A percentile compares a stretch with the other conserved stretches of the same genome.
These are phyloP conservation scores for Boletus smithii DNA, from an alignment of 1,284 basidiomycete genomes.

Conservation along the genomic window DNA sequence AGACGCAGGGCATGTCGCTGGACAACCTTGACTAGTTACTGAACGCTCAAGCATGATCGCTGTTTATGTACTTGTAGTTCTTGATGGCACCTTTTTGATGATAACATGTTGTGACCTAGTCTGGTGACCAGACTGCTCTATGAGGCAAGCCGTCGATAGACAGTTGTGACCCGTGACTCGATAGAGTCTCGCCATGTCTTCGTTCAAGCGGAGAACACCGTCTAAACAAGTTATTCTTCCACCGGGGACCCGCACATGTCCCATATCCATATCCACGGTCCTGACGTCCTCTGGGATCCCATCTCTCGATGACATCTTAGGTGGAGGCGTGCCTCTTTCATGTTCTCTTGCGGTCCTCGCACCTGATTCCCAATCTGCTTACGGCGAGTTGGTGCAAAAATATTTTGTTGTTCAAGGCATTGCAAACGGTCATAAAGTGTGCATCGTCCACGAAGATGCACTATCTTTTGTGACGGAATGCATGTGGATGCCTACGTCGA, in stretches of 20 bases:
- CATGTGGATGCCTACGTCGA: constrained; percentile 68
- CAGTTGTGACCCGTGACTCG: neutral
- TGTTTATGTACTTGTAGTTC: neutral
- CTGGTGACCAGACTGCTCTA: too few relatives aligned
- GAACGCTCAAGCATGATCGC: too few relatives aligned
- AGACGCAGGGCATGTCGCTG: constrained; percentile 20
- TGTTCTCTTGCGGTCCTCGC: constrained; percentile 72
- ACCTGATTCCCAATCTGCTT: constrained; percentile 82
- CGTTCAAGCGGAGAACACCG: constrained; percentile 73
- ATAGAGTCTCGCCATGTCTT: constrained; percentile 54
- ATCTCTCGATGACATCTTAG: constrained; percentile 94
- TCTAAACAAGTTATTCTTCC: constrained; percentile 41
- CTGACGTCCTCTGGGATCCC: constrained; percentile 87
- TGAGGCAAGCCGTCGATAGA: too few relatives aligned
- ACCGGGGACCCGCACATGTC: constrained; percentile 64
- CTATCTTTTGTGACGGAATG: constrained; percentile 59
- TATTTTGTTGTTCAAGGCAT: constrained; percentile 90
- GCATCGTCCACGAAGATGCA: constrained; percentile 63
- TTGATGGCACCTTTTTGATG: too few relatives aligned
- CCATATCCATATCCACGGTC: constrained; percentile 56
- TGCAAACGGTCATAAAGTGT: constrained; percentile 62
- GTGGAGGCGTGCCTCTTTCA: constrained; percentile 87
- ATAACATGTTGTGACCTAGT: too few relatives aligned
- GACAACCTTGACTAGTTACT: constrained; percentile 26
- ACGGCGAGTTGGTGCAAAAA: constrained; percentile 82